These are phyloP conservation scores for Kazachstania psychrophila DNA, from an alignment of 805 yeast species.

Conservation along the genomic window DNA sequence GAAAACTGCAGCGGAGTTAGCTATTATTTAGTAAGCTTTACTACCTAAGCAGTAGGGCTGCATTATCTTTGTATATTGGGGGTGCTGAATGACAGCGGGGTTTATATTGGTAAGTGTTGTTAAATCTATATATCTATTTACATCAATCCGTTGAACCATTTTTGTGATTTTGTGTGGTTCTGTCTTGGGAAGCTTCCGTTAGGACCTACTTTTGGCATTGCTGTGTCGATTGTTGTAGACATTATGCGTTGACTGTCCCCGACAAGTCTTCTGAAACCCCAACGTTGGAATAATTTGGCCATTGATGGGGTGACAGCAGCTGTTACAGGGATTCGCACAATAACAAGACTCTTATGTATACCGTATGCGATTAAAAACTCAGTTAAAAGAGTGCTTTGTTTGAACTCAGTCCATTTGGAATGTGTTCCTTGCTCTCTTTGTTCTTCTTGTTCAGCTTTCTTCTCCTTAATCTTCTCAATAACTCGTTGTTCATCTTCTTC, in stretches of 20 bases:
- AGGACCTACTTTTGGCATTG: slow-evolving; percentile 10
- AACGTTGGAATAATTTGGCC: slow-evolving; percentile 51
- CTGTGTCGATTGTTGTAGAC: slow-evolving; percentile 33
- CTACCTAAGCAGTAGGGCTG: no score
- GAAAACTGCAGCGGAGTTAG: no score
- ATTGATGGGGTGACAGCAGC: slow-evolving; percentile 86
- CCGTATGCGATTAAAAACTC: slow-evolving; percentile 90
- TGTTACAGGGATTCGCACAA: slow-evolving; percentile 78
- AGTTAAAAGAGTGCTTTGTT: slow-evolving; percentile 48
- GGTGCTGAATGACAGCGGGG: no score
- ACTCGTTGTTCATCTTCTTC: slow-evolving; percentile 35
- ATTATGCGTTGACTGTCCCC: slow-evolving; percentile 33
- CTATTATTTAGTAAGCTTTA: no score
- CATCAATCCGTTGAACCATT: slow-evolving; percentile 30
- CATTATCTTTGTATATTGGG: no score
- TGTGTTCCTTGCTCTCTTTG: slow-evolving; percentile 9
- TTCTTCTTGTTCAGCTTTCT: slow-evolving; percentile 16
- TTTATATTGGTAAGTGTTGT: no score
- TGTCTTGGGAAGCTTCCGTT: slow-evolving; percentile 30
- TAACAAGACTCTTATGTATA: slow-evolving; percentile 75
- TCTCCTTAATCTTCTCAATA: slow-evolving; percentile 29
- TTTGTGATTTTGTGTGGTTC: slow-evolving; percentile 30
- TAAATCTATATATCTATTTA: slow-evolving; percentile 9
- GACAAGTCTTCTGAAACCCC: slow-evolving; percentile 62
- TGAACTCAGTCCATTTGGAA: slow-evolving; percentile 21